Base-by-base conservation (phyloP, 306 rosid species). In the Cyclanthera cordifolia region DNA sequence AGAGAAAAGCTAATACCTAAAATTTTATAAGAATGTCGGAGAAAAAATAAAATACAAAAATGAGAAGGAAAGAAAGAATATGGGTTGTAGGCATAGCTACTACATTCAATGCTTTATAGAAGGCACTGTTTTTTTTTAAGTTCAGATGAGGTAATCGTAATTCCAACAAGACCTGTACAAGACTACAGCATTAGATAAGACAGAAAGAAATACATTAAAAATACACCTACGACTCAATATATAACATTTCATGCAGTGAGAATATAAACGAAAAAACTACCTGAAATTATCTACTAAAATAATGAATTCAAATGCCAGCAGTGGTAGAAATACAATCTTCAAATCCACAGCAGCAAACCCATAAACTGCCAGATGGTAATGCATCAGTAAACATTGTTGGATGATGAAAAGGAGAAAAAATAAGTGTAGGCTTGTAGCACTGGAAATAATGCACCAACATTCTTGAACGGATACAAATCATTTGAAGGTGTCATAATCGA, bases 281-380 rank as follows among this genome's bases (percentile, higher is more conserved):
- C 99, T 90, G 96, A 94, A 90, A 84, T 94, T 94, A 86, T 94
- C 93, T 48, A 82, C 77, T 34, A 94, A 85, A 81, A 88, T 88
- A 78, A 84, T 77, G 77, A 82, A 61, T 85, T 94, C 97, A 73
- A 94, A 90, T 58, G 87, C 87, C 81, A 94, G 76, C 73, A 94
- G 79, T 80, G 99, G 99, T 73, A 90, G 90, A 85, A 88, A 88
- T 77, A 86, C 99, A 71, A 88, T 85, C 88, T 85, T 90, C 83
- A 94, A 81, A 74, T 75, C 82, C 69, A 94, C 88, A 48, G 87
- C 99, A 57, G 88, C 79, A 77, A 78, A 76, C 73, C 85, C 86
- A 57, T 52, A 71, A 74, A 74, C 99, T 94, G 99, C 49, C 69
- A 69, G 67, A 48, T 58, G 77, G 53, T 15, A 16, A 46, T 23